Evolutionary conservation across 1,139 yeast species (phyloP).

Genomic region (Arxiozyma heterogenica): DNA sequence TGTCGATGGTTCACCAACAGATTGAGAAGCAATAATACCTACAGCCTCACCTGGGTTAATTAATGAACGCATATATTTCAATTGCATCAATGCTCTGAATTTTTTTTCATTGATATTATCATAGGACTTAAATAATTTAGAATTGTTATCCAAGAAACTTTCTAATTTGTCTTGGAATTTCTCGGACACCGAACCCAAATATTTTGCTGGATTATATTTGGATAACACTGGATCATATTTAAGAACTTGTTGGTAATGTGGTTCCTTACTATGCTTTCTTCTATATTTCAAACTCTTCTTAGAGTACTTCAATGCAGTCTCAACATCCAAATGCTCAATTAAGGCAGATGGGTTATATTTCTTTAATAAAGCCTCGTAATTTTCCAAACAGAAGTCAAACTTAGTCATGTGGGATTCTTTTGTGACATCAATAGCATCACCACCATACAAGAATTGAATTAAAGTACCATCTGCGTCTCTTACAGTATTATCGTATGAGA

Average conservation of each 20-base stretch:
- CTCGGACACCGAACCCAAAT: conserved; percentile 89
- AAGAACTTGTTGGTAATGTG: conserved; percentile 52
- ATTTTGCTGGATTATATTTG: conserved; percentile 77
- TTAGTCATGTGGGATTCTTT: conserved; percentile 91
- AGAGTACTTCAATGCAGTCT: conserved; percentile 65
- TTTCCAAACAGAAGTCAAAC: conserved; percentile 86
- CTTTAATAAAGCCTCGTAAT: conserved; percentile 74
- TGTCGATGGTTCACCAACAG: conserved; percentile 98
- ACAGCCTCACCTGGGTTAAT: conserved; percentile 97
- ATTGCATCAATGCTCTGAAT: conserved; percentile 94
- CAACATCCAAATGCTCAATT: conserved; percentile 71
- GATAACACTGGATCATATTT: conserved; percentile 89
- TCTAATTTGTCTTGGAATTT: conserved; percentile 78
- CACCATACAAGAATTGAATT: conserved; percentile 94
- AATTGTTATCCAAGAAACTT: conserved; percentile 48
- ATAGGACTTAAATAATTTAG: conserved; percentile 40
- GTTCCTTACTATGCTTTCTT: conserved; percentile 54
- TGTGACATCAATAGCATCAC: conserved; percentile 90
- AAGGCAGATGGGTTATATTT: conserved; percentile 80
- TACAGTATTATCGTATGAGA: conserved; percentile 88
- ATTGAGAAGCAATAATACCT: conserved; percentile 96
- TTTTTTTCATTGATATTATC: conserved; percentile 61
- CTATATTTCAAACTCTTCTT: conserved; percentile 73
- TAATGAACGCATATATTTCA: conserved; percentile 93
- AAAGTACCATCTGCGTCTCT: conserved; percentile 93